Percentiles rank a stretch among this genome's conserved stretches.
phyloP scores from a whole-genome alignment of 495 filamentous ascomycete genomes.

The Neurospora pannonica region DNA sequence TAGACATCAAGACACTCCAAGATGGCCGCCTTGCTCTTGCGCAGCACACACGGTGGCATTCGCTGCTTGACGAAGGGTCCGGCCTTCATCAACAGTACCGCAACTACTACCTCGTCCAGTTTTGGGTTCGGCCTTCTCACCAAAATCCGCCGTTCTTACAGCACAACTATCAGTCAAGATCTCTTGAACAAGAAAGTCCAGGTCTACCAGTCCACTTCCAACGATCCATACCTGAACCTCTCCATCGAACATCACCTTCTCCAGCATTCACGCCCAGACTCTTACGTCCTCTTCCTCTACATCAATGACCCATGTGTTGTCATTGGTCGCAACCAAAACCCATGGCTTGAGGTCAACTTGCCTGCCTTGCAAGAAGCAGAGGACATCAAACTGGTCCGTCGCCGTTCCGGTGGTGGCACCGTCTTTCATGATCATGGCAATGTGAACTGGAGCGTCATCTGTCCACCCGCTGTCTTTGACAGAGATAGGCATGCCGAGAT shows the following conservation, averaged over 20 bases:
- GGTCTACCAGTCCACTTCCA: conserved; percentile 67
- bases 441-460: conserved; percentile 87
- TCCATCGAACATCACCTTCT: conserved; percentile 92
- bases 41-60: not conserved
- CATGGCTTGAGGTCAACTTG: conserved; percentile 85
- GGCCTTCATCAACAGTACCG: not conserved
- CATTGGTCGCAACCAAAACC: conserved; percentile 94
- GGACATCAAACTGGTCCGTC: conserved; percentile 51
- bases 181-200: conserved; percentile 21
- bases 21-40: not conserved
- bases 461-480: conserved; percentile 62
- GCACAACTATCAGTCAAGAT: not conserved
- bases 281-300: conserved; percentile 77
- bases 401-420: conserved; percentile 80
- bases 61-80: not conserved
- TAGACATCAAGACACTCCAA: not conserved
- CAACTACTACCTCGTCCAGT: not conserved
- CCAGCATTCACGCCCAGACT: conserved; percentile 55
- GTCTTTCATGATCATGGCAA: conserved; percentile 92
- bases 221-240: conserved; percentile 82
- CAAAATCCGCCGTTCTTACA: not conserved
- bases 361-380: conserved; percentile 31
- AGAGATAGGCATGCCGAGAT: conserved; percentile 84
- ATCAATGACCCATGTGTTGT: conserved; percentile 76
- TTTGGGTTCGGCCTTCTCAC: not conserved